Base-by-base conservation (phyloP, 1,139 yeast species). In the Kodamaea sp. region DNA sequence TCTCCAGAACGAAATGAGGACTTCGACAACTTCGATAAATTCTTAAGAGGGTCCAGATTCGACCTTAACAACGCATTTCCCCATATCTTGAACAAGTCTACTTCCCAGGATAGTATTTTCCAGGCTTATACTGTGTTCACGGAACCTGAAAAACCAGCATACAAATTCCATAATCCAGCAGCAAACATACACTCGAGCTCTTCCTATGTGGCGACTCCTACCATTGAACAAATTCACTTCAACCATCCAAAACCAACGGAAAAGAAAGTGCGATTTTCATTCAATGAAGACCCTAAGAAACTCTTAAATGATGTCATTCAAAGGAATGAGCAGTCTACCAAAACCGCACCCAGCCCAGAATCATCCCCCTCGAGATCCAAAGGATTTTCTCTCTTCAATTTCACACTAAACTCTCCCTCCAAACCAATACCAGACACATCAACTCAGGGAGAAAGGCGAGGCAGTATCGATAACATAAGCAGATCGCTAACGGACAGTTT, bases 141-240 rank as follows among this genome's bases (percentile, higher is more conserved):
- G 15, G 22, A 26, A 30, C 23, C 42, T 22, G 18, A 29, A 14
- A 10, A 12, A n/a, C 25, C 31, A 12, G 34, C 40, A 48, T 38
- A 37, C 24, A 47, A 59, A 34, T 69, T 66, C 44, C 73, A 69
- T 41, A 70, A 70, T 42, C 76, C 76, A 0, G 60, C 61, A 8
- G 60, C 57, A 15, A 59, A 50, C 25, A 50, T 66, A 23, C 55
- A 54, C 20, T 34, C 51, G 13, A 41, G 47, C 9, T 37, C 59
- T 2, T 48, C 51, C n/a, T 46, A 48, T 26, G 35, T 45, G 15
- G 46, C 52, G 1, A 39, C 55, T 4, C 65, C 70, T 11, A 63
- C 68, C 2, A 44, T 63, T 7, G 66, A 64, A 35, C 49, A 62
- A 4, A 52, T 56, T 8, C 54, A 54, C 27, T 59, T 31, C 23